These are phyloP conservation scores for Panaeolus cyanescens DNA, from an alignment of 768 basidiomycete species.

Conservation along the genomic window DNA sequence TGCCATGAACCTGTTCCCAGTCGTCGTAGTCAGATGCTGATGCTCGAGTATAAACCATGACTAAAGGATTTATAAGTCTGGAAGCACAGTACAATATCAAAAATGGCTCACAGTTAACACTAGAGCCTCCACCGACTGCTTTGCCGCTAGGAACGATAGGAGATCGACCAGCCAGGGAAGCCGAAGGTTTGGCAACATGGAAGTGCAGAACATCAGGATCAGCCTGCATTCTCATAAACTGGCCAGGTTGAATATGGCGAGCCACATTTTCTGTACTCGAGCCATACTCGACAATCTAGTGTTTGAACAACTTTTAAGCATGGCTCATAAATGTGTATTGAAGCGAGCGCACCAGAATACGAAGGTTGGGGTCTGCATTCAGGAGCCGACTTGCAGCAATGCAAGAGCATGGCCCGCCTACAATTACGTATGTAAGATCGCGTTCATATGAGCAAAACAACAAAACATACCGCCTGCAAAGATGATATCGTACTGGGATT, in stretches of 20 bases:
- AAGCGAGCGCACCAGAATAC: constrained; percentile 44
- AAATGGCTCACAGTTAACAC: constrained; percentile 52
- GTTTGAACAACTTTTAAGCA: neutral
- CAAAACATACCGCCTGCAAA: constrained; percentile 53
- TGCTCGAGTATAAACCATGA: constrained; percentile 59
- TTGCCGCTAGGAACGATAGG: constrained; percentile 45
- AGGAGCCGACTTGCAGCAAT: constrained; percentile 57
- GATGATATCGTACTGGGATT: constrained; percentile 46
- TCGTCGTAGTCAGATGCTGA: constrained; percentile 66
- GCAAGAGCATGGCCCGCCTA: constrained; percentile 57
- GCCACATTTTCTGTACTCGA: constrained; percentile 47
- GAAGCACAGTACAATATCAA: neutral
- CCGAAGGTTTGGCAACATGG: constrained; percentile 43
- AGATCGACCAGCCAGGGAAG: constrained; percentile 45
- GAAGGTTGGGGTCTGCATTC: constrained; percentile 51
- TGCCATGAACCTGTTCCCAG: constrained; percentile 53
- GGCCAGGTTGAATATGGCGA: constrained; percentile 54
- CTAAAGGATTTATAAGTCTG: constrained; percentile 19
- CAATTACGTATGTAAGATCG: neutral
- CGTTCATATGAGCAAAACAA: neutral
- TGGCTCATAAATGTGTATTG: neutral
- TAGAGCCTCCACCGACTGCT: constrained; percentile 64
- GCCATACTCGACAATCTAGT: constrained; percentile 60
- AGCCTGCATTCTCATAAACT: constrained; percentile 38
- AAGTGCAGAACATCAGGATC: constrained; percentile 36